These are phyloP conservation scores for Colletotrichum orbiculare DNA, from an alignment of 2,329 filamentous ascomycete species.

Conservation along the genomic window DNA sequence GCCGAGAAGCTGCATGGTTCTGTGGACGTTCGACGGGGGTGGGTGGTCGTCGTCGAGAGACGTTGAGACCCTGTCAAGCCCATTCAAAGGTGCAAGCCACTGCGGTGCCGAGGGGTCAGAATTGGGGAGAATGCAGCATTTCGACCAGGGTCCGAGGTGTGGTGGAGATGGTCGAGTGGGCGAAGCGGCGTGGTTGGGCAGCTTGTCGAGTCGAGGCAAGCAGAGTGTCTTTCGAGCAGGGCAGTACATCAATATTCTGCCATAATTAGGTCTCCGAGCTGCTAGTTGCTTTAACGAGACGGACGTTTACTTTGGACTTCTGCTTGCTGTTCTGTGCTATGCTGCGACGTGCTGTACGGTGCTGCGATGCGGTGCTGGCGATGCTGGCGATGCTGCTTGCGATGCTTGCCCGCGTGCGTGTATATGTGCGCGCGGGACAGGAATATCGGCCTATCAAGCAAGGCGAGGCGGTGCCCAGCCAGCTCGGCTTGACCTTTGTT, in stretches of 20 bases:
- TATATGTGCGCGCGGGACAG: slow-evolving; percentile 20
- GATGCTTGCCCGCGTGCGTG: slow-evolving; percentile 29
- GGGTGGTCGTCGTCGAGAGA: slow-evolving; percentile 26
- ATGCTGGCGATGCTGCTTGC: slow-evolving; percentile 19
- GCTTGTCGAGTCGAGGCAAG: slow-evolving; percentile 31
- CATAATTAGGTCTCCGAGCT: slow-evolving; percentile 34
- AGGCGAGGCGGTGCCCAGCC: slow-evolving; percentile 17
- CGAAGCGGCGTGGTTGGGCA: slow-evolving; percentile 31
- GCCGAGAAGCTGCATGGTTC: slow-evolving; percentile 37
- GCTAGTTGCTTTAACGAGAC: slow-evolving; percentile 22
- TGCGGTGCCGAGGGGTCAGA: slow-evolving; percentile 36
- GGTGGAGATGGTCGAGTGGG: slow-evolving; percentile 26
- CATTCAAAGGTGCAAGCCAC: slow-evolving; percentile 36
- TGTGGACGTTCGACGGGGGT: slow-evolving; percentile 6
- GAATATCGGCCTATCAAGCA: slow-evolving; percentile 33
- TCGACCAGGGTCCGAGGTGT: slow-evolving; percentile 21
- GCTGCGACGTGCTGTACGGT: background rate
- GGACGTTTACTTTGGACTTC: slow-evolving; percentile 5
- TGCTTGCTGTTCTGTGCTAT: slow-evolving; percentile 7
- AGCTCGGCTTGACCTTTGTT: background rate
- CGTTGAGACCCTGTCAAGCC: slow-evolving; percentile 23
- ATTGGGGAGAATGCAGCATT: slow-evolving; percentile 33
- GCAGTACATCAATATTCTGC: slow-evolving; percentile 37
- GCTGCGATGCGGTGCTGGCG: slow-evolving; percentile 16
- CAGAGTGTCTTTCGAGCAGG: slow-evolving; percentile 23